A percentile compares a stretch with the other conserved stretches of the same genome.
Evolutionary conservation across 116 monocot genomes (phyloP).

Genomic region (Papilionanthe hybrid): DNA sequence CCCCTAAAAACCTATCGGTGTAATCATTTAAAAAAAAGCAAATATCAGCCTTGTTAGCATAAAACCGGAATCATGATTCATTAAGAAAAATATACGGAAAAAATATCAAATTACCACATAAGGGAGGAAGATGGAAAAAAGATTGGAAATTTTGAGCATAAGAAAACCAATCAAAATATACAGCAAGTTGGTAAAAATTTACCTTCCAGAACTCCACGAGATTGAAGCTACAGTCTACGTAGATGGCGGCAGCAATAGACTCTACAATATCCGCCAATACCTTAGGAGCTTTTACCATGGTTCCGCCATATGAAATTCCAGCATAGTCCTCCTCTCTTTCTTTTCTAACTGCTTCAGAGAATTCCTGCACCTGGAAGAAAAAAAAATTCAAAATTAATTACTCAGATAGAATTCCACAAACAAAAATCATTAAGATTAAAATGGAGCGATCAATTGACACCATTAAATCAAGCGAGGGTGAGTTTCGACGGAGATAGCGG

Average conservation of each 20-base stretch:
- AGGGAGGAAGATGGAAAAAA: not conserved
- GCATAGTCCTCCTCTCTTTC: conserved; percentile 24
- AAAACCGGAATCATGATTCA: not conserved
- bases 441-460: not conserved
- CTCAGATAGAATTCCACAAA: not conserved
- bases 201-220: conserved; percentile 21
- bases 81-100: not conserved
- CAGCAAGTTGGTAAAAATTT: not conserved
- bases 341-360: conserved; percentile 18
- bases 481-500: conserved; percentile 23
- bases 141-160: not conserved
- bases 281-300: conserved; percentile 39
- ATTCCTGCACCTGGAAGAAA: conserved; percentile 32
- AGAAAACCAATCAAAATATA: not conserved
- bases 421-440: not conserved
- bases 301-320: conserved; percentile 31
- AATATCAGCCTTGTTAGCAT: not conserved
- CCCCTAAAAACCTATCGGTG: conserved; percentile 32
- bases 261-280: conserved; percentile 59
- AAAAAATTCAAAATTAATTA: not conserved
- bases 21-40: conserved; percentile 1
- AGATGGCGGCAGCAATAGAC: conserved; percentile 45
- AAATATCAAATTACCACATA: not conserved
- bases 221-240: conserved; percentile 41
- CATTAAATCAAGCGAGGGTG: conserved; percentile 3